Evolutionary conservation across 257 asterid genomes (phyloP).

Genomic region (Penstemon davidsonii): DNA sequence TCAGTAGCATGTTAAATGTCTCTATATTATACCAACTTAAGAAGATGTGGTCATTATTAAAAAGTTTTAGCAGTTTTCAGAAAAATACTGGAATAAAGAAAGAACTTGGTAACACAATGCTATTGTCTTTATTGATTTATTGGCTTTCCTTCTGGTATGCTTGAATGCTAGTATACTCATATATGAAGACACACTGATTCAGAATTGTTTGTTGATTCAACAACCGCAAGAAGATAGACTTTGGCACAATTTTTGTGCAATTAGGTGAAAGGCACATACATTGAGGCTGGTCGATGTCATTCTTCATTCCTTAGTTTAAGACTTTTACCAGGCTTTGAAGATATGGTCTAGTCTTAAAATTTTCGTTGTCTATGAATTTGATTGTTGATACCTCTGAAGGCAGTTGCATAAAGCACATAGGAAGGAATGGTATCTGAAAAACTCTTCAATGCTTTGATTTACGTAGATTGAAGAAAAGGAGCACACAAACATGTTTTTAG

Average conservation of each 20-base stretch:
- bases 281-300: not conserved
- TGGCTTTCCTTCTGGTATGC: too few species aligned
- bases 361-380: not conserved
- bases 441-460: slow-evolving; percentile 25
- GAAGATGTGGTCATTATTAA: too few species aligned
- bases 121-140: too few species aligned
- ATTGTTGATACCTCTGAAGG: not conserved
- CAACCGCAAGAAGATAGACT: not conserved
- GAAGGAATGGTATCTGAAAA: slow-evolving; percentile 16
- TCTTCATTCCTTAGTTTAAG: not conserved
- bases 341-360: not conserved
- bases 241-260: not conserved
- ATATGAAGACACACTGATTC: too few species aligned
- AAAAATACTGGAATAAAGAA: too few species aligned
- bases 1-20: not conserved
- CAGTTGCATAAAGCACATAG: not conserved
- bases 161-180: too few species aligned
- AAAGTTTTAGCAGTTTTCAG: too few species aligned
- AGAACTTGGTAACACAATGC: too few species aligned
- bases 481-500: slow-evolving; percentile 52
- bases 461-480: slow-evolving; percentile 65
- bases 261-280: not conserved
- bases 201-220: not conserved
- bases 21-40: too few species aligned
- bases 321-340: not conserved